A percentile compares a stretch with the other conserved stretches of the same genome.
Evolutionary conservation across 108 stramenopile genomes (phyloP).

Genomic region (Discostella stelligeroides): DNA sequence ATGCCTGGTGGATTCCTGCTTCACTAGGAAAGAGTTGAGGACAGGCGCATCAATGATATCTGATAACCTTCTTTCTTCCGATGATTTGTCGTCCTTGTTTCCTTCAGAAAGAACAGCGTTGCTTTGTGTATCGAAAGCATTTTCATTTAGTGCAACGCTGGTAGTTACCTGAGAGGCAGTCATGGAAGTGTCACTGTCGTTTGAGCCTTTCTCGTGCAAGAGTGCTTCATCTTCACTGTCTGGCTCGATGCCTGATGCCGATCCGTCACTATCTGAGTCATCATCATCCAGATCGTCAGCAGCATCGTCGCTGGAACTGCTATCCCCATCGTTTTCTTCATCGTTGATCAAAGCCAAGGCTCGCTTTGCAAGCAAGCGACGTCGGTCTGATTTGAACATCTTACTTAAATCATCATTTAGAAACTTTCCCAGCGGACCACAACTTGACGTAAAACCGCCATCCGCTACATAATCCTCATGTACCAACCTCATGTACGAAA

Average conservation of each 20-base stretch:
- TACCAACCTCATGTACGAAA: slow-evolving; percentile 79
- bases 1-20: slow-evolving; percentile 74
- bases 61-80: slow-evolving; percentile 16
- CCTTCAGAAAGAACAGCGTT: background rate
- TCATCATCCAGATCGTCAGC: slow-evolving; percentile 69
- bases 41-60: slow-evolving; percentile 13
- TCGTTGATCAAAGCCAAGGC: slow-evolving; percentile 36
- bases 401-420: slow-evolving; percentile 56
- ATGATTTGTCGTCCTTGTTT: slow-evolving; percentile 9
- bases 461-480: slow-evolving; percentile 44
- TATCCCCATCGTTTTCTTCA: slow-evolving; percentile 46
- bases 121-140: background rate
- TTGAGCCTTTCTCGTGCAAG: slow-evolving; percentile 28
- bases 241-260: slow-evolving; percentile 70
- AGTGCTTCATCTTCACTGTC: slow-evolving; percentile 84
- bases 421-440: slow-evolving; percentile 68
- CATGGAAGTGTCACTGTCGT: slow-evolving; percentile 13
- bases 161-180: slow-evolving; percentile 2
- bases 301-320: slow-evolving; percentile 44
- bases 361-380: slow-evolving; percentile 69
- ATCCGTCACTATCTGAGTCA: slow-evolving; percentile 58
- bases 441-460: slow-evolving; percentile 67
- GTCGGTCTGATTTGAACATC: slow-evolving; percentile 69
- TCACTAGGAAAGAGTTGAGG: slow-evolving; percentile 32
- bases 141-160: background rate